phyloP scores from a whole-genome alignment of 2,329 filamentous ascomycete genomes.

The Raffaelea ambrosiae region DNA sequence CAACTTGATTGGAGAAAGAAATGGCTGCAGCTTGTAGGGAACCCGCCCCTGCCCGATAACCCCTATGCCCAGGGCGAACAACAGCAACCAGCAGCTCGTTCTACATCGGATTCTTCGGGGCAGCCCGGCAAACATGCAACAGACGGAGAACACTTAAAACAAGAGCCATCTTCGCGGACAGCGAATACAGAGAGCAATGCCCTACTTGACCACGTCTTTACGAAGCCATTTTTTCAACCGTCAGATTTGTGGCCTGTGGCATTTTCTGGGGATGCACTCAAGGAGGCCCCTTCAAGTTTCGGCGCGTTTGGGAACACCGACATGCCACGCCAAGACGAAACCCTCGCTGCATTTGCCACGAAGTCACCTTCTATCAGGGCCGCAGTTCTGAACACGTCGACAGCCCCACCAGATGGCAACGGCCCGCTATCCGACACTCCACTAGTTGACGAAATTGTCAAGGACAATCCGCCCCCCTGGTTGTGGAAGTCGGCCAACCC shows the following conservation, averaged over 20 bases:
- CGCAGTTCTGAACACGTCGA: no score
- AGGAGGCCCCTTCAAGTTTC: slow-evolving; percentile 4
- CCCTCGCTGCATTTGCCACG: slow-evolving; percentile 8
- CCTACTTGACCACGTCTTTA: slow-evolving; percentile 28
- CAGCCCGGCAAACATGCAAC: background rate
- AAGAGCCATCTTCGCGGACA: background rate
- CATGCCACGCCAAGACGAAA: slow-evolving; percentile 14
- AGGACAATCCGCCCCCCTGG: slow-evolving; percentile 44
- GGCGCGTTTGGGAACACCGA: slow-evolving; percentile 7
- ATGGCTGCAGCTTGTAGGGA: slow-evolving; percentile 41
- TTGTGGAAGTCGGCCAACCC: slow-evolving; percentile 37
- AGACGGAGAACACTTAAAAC: no score
- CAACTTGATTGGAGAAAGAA: slow-evolving; percentile 37
- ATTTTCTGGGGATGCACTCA: slow-evolving; percentile 7
- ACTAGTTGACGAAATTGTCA: slow-evolving; percentile 31
- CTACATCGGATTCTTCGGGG: no score
- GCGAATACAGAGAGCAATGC: slow-evolving; percentile 11
- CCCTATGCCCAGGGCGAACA: background rate
- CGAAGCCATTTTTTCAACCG: slow-evolving; percentile 25
- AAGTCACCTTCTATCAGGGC: no score
- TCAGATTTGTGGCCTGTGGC: slow-evolving; percentile 24
- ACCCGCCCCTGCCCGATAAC: slow-evolving; percentile 14
- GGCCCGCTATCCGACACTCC: slow-evolving; percentile 8
- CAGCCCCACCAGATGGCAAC: no score
- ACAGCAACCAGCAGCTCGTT: no score